These are phyloP conservation scores for Mycena kentingensis DNA, from an alignment of 768 basidiomycete genomes.

Conservation along the genomic window DNA sequence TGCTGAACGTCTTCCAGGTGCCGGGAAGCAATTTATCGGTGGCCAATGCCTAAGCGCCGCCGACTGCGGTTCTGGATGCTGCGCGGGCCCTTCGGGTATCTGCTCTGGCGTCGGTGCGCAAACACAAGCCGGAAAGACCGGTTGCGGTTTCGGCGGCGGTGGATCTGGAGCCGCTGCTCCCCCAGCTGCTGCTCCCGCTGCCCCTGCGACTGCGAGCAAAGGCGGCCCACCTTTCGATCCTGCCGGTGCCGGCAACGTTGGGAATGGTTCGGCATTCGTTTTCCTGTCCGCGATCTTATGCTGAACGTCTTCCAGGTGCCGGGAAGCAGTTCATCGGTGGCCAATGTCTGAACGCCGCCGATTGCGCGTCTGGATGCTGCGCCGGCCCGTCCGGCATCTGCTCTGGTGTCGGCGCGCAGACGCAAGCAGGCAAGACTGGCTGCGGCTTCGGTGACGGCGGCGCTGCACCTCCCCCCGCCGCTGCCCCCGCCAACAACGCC, in stretches of 20 bases:
- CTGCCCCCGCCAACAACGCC: background rate
- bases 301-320: no score
- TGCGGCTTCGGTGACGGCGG: background rate
- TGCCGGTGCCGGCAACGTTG: background rate
- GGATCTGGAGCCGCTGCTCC: background rate
- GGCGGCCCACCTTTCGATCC: slow-evolving; percentile 3
- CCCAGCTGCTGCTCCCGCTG: background rate
- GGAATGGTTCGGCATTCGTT: no score
- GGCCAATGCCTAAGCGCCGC: slow-evolving; percentile 1
- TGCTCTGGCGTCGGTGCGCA: background rate
- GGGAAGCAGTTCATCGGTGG: slow-evolving; percentile 3
- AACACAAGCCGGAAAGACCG: background rate
- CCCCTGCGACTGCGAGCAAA: background rate
- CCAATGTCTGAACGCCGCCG: background rate
- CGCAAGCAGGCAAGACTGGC: background rate
- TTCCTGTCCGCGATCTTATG: no score
- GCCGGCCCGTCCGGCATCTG: background rate
- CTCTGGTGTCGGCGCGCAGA: background rate
- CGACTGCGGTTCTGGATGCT: slow-evolving; percentile 1
- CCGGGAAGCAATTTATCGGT: slow-evolving; percentile 1
- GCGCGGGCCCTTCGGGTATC: background rate
- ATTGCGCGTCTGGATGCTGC: slow-evolving; percentile 1
- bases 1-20: no score
- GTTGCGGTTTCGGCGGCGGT: background rate
- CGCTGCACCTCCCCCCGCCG: background rate